Evolutionary conservation across 768 basidiomycete species (phyloP).

Genomic region (Russula earlei): DNA sequence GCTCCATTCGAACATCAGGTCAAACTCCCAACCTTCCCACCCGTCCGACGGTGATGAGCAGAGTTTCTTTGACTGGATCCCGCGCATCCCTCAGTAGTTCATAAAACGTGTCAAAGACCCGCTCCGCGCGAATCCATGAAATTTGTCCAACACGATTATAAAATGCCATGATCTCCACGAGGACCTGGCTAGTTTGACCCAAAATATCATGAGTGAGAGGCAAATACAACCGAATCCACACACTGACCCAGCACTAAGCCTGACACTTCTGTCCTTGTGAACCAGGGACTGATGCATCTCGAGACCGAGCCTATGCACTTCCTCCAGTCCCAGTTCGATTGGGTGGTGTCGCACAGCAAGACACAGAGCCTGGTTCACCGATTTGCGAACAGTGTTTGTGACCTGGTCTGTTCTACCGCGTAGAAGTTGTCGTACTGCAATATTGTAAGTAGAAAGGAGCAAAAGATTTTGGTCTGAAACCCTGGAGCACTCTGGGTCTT

Average conservation of each 20-base stretch:
- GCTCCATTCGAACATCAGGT: conserved; percentile 5
- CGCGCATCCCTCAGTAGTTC: conserved; percentile 18
- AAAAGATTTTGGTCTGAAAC: conserved; percentile 7
- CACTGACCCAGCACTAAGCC: conserved; percentile 19
- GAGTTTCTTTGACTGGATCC: conserved; percentile 49
- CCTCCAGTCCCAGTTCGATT: conserved; percentile 18
- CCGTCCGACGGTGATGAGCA: conserved; percentile 49
- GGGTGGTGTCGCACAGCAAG: conserved; percentile 36
- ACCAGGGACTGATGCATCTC: neutral
- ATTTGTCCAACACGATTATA: conserved; percentile 13
- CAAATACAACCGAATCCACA: neutral
- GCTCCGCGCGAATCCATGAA: conserved; percentile 12
- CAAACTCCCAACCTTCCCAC: conserved; percentile 35
- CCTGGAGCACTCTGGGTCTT: conserved; percentile 12
- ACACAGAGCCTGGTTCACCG: conserved; percentile 34
- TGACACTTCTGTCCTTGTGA: conserved; percentile 16
- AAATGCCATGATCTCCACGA: conserved; percentile 18
- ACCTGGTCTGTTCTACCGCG: conserved; percentile 40
- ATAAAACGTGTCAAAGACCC: conserved; percentile 18
- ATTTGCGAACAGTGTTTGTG: conserved; percentile 37
- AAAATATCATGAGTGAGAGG: neutral
- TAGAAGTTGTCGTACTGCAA: conserved; percentile 34
- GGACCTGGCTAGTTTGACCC: conserved; percentile 7
- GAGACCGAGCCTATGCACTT: conserved; percentile 3
- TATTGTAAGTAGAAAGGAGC: conserved; percentile 28